These are phyloP conservation scores for Tricholoma sp. DNA, from an alignment of 768 basidiomycete genomes.

Conservation along the genomic window DNA sequence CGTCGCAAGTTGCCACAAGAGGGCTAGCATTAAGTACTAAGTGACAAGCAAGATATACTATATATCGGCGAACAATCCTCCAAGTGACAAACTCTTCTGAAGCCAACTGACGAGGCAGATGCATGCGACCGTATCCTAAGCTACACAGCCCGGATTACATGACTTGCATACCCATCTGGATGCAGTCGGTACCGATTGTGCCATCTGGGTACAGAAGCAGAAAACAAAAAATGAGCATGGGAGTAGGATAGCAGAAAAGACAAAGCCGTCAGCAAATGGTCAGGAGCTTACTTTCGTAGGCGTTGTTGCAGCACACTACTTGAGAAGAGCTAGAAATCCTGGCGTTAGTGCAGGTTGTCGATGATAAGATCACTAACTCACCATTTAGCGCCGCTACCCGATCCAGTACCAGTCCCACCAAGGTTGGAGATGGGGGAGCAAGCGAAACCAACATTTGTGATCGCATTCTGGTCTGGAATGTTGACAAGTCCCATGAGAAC, in stretches of 20 bases:
- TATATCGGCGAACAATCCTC: too few species aligned
- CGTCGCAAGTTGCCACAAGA: too few species aligned
- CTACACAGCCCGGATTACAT: not conserved
- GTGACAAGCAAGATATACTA: too few species aligned
- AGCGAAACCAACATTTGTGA: not conserved
- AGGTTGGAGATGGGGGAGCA: not conserved
- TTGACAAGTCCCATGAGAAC: not conserved
- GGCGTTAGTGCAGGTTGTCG: not conserved
- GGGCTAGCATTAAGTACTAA: too few species aligned
- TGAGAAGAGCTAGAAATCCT: not conserved
- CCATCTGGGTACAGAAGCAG: too few species aligned
- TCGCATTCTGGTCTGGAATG: not conserved
- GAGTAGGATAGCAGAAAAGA: too few species aligned
- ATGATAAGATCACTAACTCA: not conserved
- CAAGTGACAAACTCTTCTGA: too few species aligned
- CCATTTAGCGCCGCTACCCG: not conserved
- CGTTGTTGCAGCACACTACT: not conserved
- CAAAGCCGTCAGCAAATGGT: too few species aligned
- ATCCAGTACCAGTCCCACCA: not conserved
- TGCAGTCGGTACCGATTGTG: not conserved
- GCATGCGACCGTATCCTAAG: too few species aligned
- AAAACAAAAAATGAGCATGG: not conserved
- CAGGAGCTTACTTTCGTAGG: not conserved
- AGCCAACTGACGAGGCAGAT: too few species aligned
- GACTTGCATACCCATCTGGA: not conserved